Evolutionary conservation across 257 asterid species (phyloP), one percentile per base, ranked within the genome.

Genomic region (Lavandula angustifolia): DNA sequence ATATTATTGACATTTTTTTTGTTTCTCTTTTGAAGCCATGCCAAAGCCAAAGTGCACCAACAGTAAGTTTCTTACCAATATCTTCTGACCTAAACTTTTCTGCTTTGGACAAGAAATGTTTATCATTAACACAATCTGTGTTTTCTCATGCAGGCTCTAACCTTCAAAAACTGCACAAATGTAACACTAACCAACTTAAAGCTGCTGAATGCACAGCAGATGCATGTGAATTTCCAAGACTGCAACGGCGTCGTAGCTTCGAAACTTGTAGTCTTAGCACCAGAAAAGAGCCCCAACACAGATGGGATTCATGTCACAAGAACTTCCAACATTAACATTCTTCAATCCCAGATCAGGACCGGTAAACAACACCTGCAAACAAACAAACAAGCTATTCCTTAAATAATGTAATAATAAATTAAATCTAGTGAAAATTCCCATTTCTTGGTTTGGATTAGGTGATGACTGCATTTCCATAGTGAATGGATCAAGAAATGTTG

Each of bases 381-480:
- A 29, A 14, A n/a, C 16, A 22, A 40, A 16, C 16, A 22, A 40
- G 11, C 35, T 31, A 40, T 49, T 41, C 35, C 61, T 37, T 44
- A n/a, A 51, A 7, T 31, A 9, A 32, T 54, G 4, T 37, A 22
- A 27, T 55, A 46, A 22, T 33, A 11, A 32, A 11, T 0, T 3
- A 32, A 66, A 3, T n/a, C 6, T 1, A 43, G 10, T 16, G 17
- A 37, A 34, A 17, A 34, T 38, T 14, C 46, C 71, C 46, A 8
- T 18, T 12, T 52, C 67, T 8, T 54, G 59, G 64, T 50, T 47
- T 71, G 31, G 57, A 51, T 62, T 66, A 87, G 98, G 98, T 50
- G 98, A 92, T 74, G 98, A 92, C 62, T 92, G 98, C 57, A 66
- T 92, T 42, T 92, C 98, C 29, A 89, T 92, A 40, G 96, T 89